Percentiles rank a stretch among this genome's conserved stretches.
Conservation (phyloP, 176 grass and related monocot species). For the Ampelocalamus luodianensis region DNA sequence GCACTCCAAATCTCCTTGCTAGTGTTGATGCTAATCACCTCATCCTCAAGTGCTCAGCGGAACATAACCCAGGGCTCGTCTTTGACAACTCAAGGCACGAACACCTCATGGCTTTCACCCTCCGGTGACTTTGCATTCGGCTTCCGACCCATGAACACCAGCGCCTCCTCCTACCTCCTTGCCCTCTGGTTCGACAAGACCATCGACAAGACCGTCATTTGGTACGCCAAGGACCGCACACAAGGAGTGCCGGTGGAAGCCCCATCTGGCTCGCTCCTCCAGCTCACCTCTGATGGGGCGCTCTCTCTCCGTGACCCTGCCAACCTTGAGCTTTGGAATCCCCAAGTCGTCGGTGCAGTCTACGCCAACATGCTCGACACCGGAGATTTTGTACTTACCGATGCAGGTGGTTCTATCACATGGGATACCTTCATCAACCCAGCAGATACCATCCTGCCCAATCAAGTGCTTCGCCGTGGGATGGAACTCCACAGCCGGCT, state of each 20-base stretch:
- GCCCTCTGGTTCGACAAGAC: constrained; percentile 47
- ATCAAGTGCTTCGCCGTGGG: neutral
- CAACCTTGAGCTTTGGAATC: constrained; percentile 28
- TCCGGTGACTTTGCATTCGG: constrained; percentile 54
- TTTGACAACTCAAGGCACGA: neutral
- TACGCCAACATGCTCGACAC: constrained; percentile 23
- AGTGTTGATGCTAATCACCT: neutral
- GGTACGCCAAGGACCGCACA: constrained; percentile 35
- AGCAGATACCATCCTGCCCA: neutral
- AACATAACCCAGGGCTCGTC: constrained; percentile 25
- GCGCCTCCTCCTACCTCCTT: constrained; percentile 49
- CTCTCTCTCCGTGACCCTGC: constrained; percentile 12
- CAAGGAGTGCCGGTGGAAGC: neutral
- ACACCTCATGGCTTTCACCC: constrained; percentile 33
- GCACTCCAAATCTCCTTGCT: neutral
- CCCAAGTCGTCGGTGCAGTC: neutral
- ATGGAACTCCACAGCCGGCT: constrained; percentile 14
- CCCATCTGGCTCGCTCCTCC: constrained; percentile 23
- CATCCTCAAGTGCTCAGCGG: neutral
- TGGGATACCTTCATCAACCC: neutral
- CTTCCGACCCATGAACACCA: constrained; percentile 21
- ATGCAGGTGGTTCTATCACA: neutral
- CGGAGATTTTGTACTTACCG: neutral
- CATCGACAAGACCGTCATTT: constrained; percentile 33
- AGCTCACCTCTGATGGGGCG: neutral